Base-by-base conservation (phyloP, 2,329 filamentous ascomycete species). In the Epichloe festucae region DNA sequence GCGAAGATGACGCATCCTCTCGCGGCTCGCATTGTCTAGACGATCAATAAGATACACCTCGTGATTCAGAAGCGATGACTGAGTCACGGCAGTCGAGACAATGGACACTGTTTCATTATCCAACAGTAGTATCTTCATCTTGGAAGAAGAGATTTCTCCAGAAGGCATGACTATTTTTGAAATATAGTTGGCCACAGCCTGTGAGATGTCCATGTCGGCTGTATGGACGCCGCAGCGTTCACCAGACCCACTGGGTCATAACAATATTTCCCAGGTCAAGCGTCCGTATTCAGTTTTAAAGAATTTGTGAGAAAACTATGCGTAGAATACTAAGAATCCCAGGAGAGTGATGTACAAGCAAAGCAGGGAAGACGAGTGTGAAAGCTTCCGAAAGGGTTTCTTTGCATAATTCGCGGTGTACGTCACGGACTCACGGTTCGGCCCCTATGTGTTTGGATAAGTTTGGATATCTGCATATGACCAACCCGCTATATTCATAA, bases 11-110 rank as follows among this genome's bases (percentile, higher is more conserved):
- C 93, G 85, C 93, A 98, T 97, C 76, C 95, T 96, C 72, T 98
- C 94, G 46, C 93, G 81, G 56, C 83, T 82, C 53, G 79, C 73
- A 60, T 96, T 97, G 65, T 97, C 93, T 52, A 98, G 74, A 54
- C 93, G 89, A 69, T 98, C 93, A 62, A 94, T 96, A 55, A 98
- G 87, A 70, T 96, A 98, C 59, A 98, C 87, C 71, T 97, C 91
- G 72, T 98, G 89, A 64, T 88, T 95, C 56, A 98, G 82, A 19
- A 98, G 81, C 40, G 89, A 82, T 31, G 93, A 98, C 67, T 98
- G 94, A 2, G 93, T 97, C 55, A 91, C 91, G 51, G 93, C 90
- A 5, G 90, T 94, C 10, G 94, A 98, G 19, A 96, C 82, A 59
- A 97, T 95, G 15, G 88, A 81, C 21, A 97, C 85, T 58, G 93